Evolutionary conservation across 768 basidiomycete species (phyloP).

Genomic region (Amanita exitialis): DNA sequence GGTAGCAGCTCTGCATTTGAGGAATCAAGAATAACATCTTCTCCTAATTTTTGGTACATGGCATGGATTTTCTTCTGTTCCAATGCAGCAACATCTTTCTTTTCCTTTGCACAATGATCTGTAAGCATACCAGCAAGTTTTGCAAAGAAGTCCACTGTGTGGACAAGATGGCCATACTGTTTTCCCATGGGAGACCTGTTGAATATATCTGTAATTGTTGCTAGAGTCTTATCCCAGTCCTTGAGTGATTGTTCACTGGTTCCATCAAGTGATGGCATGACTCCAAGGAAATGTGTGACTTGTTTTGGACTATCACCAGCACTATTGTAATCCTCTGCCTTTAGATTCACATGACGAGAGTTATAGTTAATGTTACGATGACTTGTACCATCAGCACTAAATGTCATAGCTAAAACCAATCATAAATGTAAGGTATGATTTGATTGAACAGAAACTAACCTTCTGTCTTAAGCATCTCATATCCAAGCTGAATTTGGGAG

Average conservation of each 20-base stretch:
- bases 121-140: constrained; percentile 4
- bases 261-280: not conserved
- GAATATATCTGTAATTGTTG: constrained; percentile 11
- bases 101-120: constrained; percentile 19
- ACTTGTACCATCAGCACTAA: constrained; percentile 9
- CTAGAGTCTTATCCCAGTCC: constrained; percentile 12
- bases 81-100: constrained; percentile 16
- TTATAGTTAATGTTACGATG: constrained; percentile 9
- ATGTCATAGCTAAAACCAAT: not conserved
- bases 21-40: constrained; percentile 13
- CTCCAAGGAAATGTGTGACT: constrained; percentile 12
- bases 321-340: constrained; percentile 6
- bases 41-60: constrained; percentile 14
- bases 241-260: constrained; percentile 7
- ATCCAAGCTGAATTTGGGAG: constrained; percentile 14
- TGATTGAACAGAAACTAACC: constrained; percentile 3
- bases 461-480: constrained; percentile 12
- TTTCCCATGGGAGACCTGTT: constrained; percentile 15
- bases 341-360: constrained; percentile 12
- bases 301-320: not conserved
- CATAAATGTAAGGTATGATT: constrained; percentile 9
- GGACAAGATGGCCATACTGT: constrained; percentile 7
- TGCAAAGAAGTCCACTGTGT: constrained; percentile 10
- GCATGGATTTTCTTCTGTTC: constrained; percentile 12
- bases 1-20: constrained; percentile 10